These are phyloP conservation scores for Trichocomaceae sp. DNA, from an alignment of 2,329 filamentous ascomycete species.

Conservation along the genomic window DNA sequence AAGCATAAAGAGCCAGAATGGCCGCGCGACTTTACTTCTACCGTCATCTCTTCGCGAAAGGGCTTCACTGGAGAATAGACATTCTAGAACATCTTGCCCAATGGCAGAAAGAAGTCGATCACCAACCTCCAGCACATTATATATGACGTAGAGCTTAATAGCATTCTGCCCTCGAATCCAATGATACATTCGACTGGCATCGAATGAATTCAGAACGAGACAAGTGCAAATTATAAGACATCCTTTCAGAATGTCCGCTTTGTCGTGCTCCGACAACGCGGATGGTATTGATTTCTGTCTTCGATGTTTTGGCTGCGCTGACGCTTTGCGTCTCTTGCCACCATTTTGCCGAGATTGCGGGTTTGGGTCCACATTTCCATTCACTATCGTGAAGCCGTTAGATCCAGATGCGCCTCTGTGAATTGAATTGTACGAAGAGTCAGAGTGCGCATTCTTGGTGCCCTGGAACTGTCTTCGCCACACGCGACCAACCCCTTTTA, in stretches of 20 bases:
- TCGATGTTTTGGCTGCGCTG: slow-evolving; percentile 50
- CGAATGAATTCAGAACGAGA: slow-evolving; percentile 76
- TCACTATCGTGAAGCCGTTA: slow-evolving; percentile 6
- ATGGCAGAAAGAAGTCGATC: slow-evolving; percentile 85
- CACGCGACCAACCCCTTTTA: slow-evolving; percentile 69
- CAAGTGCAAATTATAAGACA: slow-evolving; percentile 82
- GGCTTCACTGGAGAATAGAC: slow-evolving; percentile 86
- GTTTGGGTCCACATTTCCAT: slow-evolving; percentile 20
- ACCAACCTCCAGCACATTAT: slow-evolving; percentile 86
- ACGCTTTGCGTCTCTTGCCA: slow-evolving; percentile 24
- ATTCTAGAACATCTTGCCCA: slow-evolving; percentile 93
- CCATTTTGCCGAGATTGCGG: slow-evolving; percentile 15
- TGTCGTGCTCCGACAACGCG: slow-evolving; percentile 76
- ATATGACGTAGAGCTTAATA: slow-evolving; percentile 98
- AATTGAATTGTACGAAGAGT: not conserved
- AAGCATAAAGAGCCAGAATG: slow-evolving; percentile 84
- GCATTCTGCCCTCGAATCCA: slow-evolving; percentile 92
- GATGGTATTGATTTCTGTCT: slow-evolving; percentile 81
- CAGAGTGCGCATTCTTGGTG: not conserved
- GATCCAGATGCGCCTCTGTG: not conserved
- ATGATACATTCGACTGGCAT: slow-evolving; percentile 97
- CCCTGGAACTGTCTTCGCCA: slow-evolving; percentile 51
- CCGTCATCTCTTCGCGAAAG: slow-evolving; percentile 81
- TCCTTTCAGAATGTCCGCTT: slow-evolving; percentile 90
- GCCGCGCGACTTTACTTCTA: slow-evolving; percentile 81